Evolutionary conservation across 306 rosid species (phyloP), one percentile per base, ranked within the genome.

Genomic region (Ceratonia siliqua): DNA sequence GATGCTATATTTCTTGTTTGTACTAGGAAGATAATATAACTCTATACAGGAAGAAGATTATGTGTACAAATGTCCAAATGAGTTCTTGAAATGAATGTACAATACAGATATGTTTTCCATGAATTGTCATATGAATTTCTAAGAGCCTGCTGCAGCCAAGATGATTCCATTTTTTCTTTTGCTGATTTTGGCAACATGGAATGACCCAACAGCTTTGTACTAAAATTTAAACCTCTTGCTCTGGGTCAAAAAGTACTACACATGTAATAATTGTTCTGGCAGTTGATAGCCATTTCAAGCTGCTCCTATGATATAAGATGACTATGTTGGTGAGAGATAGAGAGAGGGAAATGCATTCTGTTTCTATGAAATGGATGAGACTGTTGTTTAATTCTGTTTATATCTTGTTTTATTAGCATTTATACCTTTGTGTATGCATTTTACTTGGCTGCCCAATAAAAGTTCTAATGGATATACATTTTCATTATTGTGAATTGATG

Each of bases 401-500:
- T 45, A 45, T 55, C 36, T 14, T 54, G 30, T 32, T 46, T 28
- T 54, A 45, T 43, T 58, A 66, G 35, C 59, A 59, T 67, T 55
- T 71, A 2, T 78, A 13, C 25, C 62, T 59, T 58, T 75, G 53
- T 42, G 48, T 81, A 22, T 68, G 53, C 54, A 74, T 46, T 17
- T 17, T 73, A 41, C 64, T 33, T 73, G 42, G 43, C 68, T 68
- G 6, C 77, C 28, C 53, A 15, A 24, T 72, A 25, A 52, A 35
- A 46, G 6, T 62, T 76, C 46, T 65, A 15, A 73, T 68, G 30
- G 63, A 72, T 56, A 42, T 12, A 22, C 38, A 30, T 68, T 75
- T 35, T 25, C 18, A 22, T 65, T 57, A 63, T 68, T 79, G 53
- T 73, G 72, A 38, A 74, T 71, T 86, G 78, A 55, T 83, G 64